phyloP scores from a whole-genome alignment of 805 yeast genomes.

The Brettanomyces custersianus region DNA sequence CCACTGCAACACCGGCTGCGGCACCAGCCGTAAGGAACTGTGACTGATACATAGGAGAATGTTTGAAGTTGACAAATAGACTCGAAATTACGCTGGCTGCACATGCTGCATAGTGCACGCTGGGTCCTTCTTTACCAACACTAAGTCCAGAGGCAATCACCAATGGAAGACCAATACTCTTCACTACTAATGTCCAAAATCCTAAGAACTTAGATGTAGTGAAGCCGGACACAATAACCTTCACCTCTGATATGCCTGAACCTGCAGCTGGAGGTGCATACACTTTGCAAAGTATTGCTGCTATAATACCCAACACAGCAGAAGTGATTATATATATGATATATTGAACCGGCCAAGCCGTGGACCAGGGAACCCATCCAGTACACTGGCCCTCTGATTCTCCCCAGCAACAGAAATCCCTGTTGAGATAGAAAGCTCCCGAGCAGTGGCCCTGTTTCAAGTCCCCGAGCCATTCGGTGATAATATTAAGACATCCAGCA shows the following conservation, averaged over 20 bases:
- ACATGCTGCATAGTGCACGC: slow-evolving; percentile 96
- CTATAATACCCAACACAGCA: slow-evolving; percentile 47
- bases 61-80: slow-evolving; percentile 34
- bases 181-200: slow-evolving; percentile 61
- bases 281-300: slow-evolving; percentile 59
- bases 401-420: slow-evolving; percentile 78
- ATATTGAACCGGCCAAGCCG: slow-evolving; percentile 38
- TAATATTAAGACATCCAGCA: slow-evolving; percentile 73
- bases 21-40: slow-evolving; percentile 82
- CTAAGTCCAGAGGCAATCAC: slow-evolving; percentile 90
- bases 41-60: slow-evolving; percentile 33
- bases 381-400: slow-evolving; percentile 41
- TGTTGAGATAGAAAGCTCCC: slow-evolving; percentile 57
- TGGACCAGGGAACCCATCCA: slow-evolving; percentile 65
- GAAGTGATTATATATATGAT: slow-evolving; percentile 51
- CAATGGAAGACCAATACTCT: slow-evolving; percentile 74
- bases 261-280: slow-evolving; percentile 93
- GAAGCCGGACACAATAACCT: slow-evolving; percentile 89
- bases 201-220: slow-evolving; percentile 69
- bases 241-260: slow-evolving; percentile 94
- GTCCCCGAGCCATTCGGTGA: slow-evolving; percentile 82
- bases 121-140: slow-evolving; percentile 97
- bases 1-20: slow-evolving; percentile 98
- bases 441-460: slow-evolving; percentile 74
- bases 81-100: slow-evolving; percentile 77